Conservation (phyloP, 768 basidiomycete genomes). For the Phlebiopsis gigantea region DNA sequence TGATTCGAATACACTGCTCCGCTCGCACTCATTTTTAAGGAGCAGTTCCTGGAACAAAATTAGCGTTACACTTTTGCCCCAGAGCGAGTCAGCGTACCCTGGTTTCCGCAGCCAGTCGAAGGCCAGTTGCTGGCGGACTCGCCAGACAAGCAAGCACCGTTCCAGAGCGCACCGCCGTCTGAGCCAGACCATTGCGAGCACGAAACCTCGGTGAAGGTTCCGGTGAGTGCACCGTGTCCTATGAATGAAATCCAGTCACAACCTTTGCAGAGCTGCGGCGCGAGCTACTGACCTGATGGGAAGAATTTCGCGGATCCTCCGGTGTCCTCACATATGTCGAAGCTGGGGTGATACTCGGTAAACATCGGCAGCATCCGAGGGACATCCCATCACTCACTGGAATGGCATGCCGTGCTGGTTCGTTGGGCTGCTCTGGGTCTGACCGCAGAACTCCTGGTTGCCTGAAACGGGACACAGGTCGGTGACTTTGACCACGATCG, state of each 20-base stretch:
- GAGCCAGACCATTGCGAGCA: slow-evolving; percentile 54
- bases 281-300: slow-evolving; percentile 34
- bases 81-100: slow-evolving; percentile 31
- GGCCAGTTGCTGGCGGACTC: slow-evolving; percentile 49
- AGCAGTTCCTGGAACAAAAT: not conserved
- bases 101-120: slow-evolving; percentile 44
- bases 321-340: slow-evolving; percentile 58
- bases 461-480: slow-evolving; percentile 41
- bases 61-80: not conserved
- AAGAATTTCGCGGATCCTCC: slow-evolving; percentile 51
- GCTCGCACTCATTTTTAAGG: not conserved
- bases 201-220: slow-evolving; percentile 48
- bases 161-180: slow-evolving; percentile 40
- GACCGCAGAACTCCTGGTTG: slow-evolving; percentile 52
- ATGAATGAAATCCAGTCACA: not conserved
- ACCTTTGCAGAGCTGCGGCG: not conserved
- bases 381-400: slow-evolving; percentile 44
- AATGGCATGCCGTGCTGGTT: slow-evolving; percentile 42
- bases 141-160: slow-evolving; percentile 46
- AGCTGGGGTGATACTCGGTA: slow-evolving; percentile 29
- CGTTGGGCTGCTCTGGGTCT: slow-evolving; percentile 34
- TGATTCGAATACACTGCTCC: not conserved
- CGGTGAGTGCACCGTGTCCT: slow-evolving; percentile 48
- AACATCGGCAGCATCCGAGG: not conserved
- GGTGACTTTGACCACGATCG: slow-evolving; percentile 48